phyloP scores from a whole-genome alignment of 495 filamentous ascomycete genomes.

The Neurospora sp. region DNA sequence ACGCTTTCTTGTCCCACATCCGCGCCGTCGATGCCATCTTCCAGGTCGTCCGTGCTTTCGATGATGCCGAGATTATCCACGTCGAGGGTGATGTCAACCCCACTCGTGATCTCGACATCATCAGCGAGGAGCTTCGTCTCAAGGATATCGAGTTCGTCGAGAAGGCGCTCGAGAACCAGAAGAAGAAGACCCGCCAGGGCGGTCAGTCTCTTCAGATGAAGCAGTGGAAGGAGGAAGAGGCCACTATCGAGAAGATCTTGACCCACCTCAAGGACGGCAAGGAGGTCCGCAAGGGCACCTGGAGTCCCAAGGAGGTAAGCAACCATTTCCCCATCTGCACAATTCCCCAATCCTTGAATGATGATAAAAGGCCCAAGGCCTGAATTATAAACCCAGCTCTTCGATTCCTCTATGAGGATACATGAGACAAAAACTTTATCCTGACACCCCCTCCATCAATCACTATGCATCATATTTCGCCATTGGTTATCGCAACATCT shows the following conservation, averaged over 20 bases:
- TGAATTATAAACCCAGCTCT: conserved; percentile 99
- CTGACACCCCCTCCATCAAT: conserved; percentile 28
- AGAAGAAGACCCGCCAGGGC: conserved; percentile 88
- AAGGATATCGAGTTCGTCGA: conserved; percentile 99
- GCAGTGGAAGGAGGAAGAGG: conserved; percentile 91
- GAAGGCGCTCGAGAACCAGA: conserved; percentile 79
- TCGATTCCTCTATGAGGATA: conserved; percentile 51
- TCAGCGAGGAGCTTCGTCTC: conserved; percentile 89
- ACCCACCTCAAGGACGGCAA: conserved; percentile 75
- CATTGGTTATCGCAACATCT: conserved; percentile 12
- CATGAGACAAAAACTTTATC: conserved; percentile 63
- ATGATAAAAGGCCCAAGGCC: conserved; percentile 98
- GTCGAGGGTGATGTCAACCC: conserved; percentile 98
- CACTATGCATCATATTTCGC: conserved; percentile 27
- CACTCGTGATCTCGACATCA: conserved; percentile 86
- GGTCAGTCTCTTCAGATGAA: conserved; percentile 98
- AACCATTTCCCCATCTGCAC: conserved; percentile 10
- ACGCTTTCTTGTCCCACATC: conserved; percentile 97
- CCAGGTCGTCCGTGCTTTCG: conserved; percentile 97
- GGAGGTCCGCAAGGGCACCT: conserved; percentile 83
- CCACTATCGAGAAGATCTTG: conserved; percentile 80
- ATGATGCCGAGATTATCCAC: conserved; percentile 99
- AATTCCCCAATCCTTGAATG: conserved; percentile 42
- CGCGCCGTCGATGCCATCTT: conserved; percentile 99
- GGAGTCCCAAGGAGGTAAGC: conserved; percentile 92